These are phyloP conservation scores for Hirschfeldia incana DNA, from an alignment of 345 rosid genomes.

Conservation along the genomic window DNA sequence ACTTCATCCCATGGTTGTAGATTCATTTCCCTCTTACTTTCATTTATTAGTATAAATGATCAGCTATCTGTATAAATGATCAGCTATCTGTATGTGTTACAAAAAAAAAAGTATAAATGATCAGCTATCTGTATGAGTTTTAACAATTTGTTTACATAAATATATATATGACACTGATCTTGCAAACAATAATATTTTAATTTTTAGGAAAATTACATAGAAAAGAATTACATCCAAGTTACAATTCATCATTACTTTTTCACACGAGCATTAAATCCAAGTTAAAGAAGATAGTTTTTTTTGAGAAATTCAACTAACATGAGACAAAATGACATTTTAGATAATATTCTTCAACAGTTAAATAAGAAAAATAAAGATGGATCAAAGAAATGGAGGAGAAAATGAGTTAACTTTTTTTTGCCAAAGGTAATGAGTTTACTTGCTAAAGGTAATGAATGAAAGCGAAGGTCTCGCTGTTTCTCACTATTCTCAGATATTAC, in stretches of 20 bases:
- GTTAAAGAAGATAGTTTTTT: neutral
- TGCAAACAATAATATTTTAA: too few relatives aligned
- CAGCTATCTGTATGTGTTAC: too few relatives aligned
- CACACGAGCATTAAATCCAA: neutral
- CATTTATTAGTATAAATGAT: neutral
- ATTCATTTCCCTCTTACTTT: neutral
- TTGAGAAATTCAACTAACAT: neutral
- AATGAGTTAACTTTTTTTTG: neutral
- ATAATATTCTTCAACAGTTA: neutral
- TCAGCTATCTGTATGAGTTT: neutral
- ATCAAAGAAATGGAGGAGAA: neutral
- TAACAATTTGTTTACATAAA: neutral
- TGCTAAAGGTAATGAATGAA: neutral
- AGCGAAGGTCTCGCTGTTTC: neutral
- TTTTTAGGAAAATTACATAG: too few relatives aligned
- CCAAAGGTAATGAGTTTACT: neutral
- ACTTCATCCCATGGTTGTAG: neutral
- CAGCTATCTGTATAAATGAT: too few relatives aligned
- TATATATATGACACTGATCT: neutral
- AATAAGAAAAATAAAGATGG: neutral
- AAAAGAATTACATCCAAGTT: too few relatives aligned
- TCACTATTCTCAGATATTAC: conserved; percentile 5
- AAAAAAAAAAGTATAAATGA: too few relatives aligned
- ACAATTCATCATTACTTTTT: neutral
- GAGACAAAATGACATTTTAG: neutral